These are phyloP conservation scores for Backusella liffmaniae DNA, from an alignment of 192 early-diverging fungal genomes.

Conservation along the genomic window DNA sequence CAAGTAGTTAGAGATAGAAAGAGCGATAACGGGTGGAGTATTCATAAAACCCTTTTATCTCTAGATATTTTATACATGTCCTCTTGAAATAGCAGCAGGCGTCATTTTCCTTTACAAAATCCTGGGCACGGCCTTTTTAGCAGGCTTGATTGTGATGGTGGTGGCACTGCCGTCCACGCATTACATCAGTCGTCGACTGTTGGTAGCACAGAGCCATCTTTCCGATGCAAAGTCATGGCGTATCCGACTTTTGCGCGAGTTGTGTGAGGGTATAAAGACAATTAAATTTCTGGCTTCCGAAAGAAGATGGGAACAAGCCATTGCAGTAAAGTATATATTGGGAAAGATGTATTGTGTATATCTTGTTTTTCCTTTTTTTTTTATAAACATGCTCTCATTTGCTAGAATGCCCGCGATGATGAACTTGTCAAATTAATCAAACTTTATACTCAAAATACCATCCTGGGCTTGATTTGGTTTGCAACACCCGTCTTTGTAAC, in stretches of 20 bases:
- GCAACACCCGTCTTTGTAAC: conserved; percentile 57
- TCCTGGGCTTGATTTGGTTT: conserved; percentile 50
- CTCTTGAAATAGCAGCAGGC: conserved; percentile 67
- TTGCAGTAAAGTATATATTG: conserved; percentile 45
- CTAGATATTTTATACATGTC: conserved; percentile 56
- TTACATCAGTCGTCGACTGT: conserved; percentile 52
- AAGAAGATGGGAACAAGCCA: conserved; percentile 63
- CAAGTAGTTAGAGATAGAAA: conserved; percentile 15
- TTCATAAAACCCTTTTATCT: too few species aligned
- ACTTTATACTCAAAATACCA: conserved; percentile 32
- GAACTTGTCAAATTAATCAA: conserved; percentile 36
- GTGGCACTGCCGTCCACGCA: conserved; percentile 63
- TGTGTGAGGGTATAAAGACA: conserved; percentile 75
- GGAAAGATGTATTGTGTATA: not conserved
- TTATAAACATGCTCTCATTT: too few species aligned
- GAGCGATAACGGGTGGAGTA: too few species aligned
- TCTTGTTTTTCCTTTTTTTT: too few species aligned
- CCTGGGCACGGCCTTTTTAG: conserved; percentile 75
- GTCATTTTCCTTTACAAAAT: conserved; percentile 68
- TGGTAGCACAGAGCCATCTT: conserved; percentile 51
- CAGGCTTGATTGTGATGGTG: conserved; percentile 72
- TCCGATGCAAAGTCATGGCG: conserved; percentile 71
- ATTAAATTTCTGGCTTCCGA: conserved; percentile 90
- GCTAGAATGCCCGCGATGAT: conserved; percentile 28
- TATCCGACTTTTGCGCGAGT: conserved; percentile 73